Percentiles rank a stretch among this genome's conserved stretches.
These are phyloP conservation scores for Boletus huronensis DNA, from an alignment of 768 basidiomycete genomes.

Conservation along the genomic window DNA sequence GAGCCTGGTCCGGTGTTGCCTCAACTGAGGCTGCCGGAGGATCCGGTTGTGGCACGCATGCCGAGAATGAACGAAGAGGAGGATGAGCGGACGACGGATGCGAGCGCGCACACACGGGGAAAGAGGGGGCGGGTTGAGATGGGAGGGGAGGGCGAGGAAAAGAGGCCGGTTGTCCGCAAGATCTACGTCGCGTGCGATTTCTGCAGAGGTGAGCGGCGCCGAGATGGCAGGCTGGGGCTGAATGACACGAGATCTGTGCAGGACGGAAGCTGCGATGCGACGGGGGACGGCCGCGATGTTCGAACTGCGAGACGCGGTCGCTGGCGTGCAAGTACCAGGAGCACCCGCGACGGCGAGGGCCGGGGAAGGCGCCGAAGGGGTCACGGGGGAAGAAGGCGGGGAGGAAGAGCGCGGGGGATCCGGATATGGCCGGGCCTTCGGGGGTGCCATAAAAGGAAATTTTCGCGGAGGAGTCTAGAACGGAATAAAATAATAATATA, in stretches of 20 bases:
- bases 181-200: constrained; percentile 67
- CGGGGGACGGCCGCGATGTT: constrained; percentile 59
- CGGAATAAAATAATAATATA: constrained; percentile 18
- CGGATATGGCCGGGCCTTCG: constrained; percentile 29
- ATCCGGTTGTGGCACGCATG: background rate
- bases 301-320: constrained; percentile 55
- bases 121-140: constrained; percentile 19
- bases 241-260: constrained; percentile 25
- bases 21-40: constrained; percentile 29
- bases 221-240: background rate
- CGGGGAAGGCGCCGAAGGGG: constrained; percentile 71
- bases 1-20: constrained; percentile 26
- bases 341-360: constrained; percentile 58
- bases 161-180: constrained; percentile 23
- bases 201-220: constrained; percentile 57
- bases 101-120: constrained; percentile 7
- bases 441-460: constrained; percentile 22
- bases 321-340: constrained; percentile 53
- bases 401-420: constrained; percentile 22
- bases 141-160: constrained; percentile 19
- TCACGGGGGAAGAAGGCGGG: constrained; percentile 43
- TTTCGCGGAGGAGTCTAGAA: constrained; percentile 14
- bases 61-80: constrained; percentile 10
- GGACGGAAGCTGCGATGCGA: constrained; percentile 77
- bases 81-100: constrained; percentile 12